A percentile compares a stretch with the other conserved stretches of the same genome.
Conservation (phyloP, 805 yeast species). For the Saccharomycopsis javanensis region DNA sequence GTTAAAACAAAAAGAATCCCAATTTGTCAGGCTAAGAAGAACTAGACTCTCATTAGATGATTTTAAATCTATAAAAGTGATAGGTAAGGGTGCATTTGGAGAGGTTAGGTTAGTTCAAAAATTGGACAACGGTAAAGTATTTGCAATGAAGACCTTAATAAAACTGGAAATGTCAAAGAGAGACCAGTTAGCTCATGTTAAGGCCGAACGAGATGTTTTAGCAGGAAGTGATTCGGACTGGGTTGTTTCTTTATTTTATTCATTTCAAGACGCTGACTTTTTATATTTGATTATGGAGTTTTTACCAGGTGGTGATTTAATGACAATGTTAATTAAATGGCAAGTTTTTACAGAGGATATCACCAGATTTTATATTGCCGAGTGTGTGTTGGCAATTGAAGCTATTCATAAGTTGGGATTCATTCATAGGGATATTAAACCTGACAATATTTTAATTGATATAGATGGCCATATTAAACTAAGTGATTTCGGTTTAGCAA, state of each 20-base stretch:
- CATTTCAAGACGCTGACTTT: slow-evolving; percentile 71
- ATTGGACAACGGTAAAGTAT: slow-evolving; percentile 85
- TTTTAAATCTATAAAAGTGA: slow-evolving; percentile 78
- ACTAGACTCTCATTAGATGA: slow-evolving; percentile 77
- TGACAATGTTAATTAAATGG: slow-evolving; percentile 95
- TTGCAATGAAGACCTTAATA: slow-evolving; percentile 87
- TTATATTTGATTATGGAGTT: slow-evolving; percentile 87
- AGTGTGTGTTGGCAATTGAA: slow-evolving; percentile 89
- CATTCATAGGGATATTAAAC: slow-evolving; percentile 95
- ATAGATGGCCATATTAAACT: slow-evolving; percentile 62
- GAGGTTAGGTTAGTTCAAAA: slow-evolving; percentile 93
- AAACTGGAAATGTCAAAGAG: slow-evolving; percentile 91
- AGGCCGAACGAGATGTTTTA: slow-evolving; percentile 90
- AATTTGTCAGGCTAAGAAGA: slow-evolving; percentile 73
- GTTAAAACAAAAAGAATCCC: slow-evolving; percentile 82
- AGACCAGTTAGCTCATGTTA: slow-evolving; percentile 91
- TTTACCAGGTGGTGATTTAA: slow-evolving; percentile 82
- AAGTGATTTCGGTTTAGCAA: slow-evolving; percentile 70
- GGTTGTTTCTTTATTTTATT: slow-evolving; percentile 71
- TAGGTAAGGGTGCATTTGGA: slow-evolving; percentile 97
- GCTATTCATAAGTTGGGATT: slow-evolving; percentile 89
- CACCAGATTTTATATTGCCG: slow-evolving; percentile 90
- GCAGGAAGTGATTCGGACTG: slow-evolving; percentile 89
- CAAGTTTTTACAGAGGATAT: slow-evolving; percentile 90
- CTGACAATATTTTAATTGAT: slow-evolving; percentile 88